Evolutionary conservation across 2,329 filamentous ascomycete species (phyloP).

Genomic region (Aspergillus udagawae): DNA sequence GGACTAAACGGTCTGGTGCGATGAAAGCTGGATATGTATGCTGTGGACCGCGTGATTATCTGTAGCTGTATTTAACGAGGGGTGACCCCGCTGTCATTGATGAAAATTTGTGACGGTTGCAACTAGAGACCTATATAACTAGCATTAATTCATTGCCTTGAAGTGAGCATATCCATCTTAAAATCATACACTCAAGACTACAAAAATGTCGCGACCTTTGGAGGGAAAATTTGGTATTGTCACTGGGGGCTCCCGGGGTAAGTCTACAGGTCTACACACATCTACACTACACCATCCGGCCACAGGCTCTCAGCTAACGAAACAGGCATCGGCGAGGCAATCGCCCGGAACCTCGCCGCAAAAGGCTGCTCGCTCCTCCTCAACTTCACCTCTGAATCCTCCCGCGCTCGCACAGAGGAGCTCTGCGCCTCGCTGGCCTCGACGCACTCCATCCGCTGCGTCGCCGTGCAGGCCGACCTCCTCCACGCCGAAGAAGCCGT

Average conservation of each 20-base stretch:
- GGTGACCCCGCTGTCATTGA: neutral
- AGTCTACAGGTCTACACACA: slow-evolving; percentile 5
- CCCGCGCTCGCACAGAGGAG: slow-evolving; percentile 48
- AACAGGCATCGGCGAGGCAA: slow-evolving; percentile 68
- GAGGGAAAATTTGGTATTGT: slow-evolving; percentile 75
- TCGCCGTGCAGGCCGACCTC: slow-evolving; percentile 69
- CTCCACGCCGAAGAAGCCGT: slow-evolving; percentile 57
- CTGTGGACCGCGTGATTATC: neutral
- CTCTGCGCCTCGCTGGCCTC: slow-evolving; percentile 55
- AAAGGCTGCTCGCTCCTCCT: slow-evolving; percentile 68
- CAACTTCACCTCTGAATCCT: slow-evolving; percentile 66
- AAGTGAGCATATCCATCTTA: neutral
- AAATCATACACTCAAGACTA: neutral
- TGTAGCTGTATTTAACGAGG: neutral
- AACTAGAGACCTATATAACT: neutral
- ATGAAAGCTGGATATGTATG: neutral
- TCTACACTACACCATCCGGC: neutral
- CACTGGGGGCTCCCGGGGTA: slow-evolving; percentile 75
- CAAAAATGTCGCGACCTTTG: slow-evolving; percentile 37
- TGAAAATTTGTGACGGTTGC: neutral
- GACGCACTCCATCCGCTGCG: slow-evolving; percentile 56
- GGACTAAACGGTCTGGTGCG: neutral
- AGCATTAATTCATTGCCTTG: neutral
- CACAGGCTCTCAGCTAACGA: slow-evolving; percentile 2
- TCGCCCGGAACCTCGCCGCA: slow-evolving; percentile 65